Evolutionary conservation across 2,329 filamentous ascomycete genomes (phyloP), one percentile per base, ranked within the genome.

Genomic region (Aspergillus hortae): DNA sequence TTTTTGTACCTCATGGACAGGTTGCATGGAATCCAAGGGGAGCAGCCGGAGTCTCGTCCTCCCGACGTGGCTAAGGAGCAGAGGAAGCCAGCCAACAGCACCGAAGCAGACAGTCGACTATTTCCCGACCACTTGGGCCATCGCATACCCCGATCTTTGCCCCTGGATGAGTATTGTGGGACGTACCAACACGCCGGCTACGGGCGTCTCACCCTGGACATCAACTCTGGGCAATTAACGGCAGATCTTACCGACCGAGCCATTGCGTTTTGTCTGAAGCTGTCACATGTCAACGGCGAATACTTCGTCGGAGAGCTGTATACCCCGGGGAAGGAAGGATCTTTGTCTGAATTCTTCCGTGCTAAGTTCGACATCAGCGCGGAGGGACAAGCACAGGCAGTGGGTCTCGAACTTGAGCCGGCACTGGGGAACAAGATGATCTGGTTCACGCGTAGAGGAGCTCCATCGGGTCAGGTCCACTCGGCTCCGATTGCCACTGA

Each of bases 261-360:
- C 0, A 27, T n/a, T 7, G 21, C 42, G 1, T 25, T 59, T 4
- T 12, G 11, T 6, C 50, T 64, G 3, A 42, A 6, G 14, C 35
- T 38, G 6, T 38, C 46, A 4, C 62, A 63, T 51, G 56, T 49
- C 11, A 59, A 46, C 11, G 57, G 57, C 1, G 57, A 63, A 7
- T 63, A 56, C 38, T 63, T 63, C 14, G 40, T 62, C 7, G 53
- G 33, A 32, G 46, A 41, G 44, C 19, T 6, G 33, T 44, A 11
- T 35, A 51, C n/a, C n/a, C 12, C 6, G 7, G 14, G 35, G 35
- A 38, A 38, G 4, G 35, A 17, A 11, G 19, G 4, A 10, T 9
- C 27, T 30, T 30, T 30, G 27, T 38, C 47, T 6, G 23, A 38
- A 12, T 46, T 19, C 15, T 23, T 47, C 7, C 21, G 30, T 41